These are phyloP conservation scores for Sugiyamaella qingdaonensis DNA, from an alignment of 805 yeast genomes.

Conservation along the genomic window DNA sequence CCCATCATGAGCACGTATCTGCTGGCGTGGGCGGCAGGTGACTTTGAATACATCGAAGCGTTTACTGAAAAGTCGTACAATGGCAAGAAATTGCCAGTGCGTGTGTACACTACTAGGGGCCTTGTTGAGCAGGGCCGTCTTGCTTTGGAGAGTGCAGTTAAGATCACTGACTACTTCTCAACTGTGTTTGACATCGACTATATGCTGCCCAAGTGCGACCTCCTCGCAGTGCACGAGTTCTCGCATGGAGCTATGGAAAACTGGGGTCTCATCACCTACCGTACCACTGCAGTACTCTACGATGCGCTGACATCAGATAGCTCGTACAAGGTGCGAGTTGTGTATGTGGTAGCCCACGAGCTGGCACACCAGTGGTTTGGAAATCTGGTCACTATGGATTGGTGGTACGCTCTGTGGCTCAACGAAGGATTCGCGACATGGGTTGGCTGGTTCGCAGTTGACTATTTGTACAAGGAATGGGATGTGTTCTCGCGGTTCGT, in stretches of 20 bases:
- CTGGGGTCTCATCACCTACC: constrained; percentile 66
- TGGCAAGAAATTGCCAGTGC: constrained; percentile 67
- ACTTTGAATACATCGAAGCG: constrained; percentile 67
- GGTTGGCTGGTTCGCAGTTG: constrained; percentile 85
- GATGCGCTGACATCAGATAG: constrained; percentile 63
- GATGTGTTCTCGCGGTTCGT: constrained; percentile 80
- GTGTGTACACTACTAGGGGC: constrained; percentile 79
- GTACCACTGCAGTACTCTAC: constrained; percentile 68
- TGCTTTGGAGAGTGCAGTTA: constrained; percentile 71
- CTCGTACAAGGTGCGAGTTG: constrained; percentile 65
- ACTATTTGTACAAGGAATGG: constrained; percentile 76
- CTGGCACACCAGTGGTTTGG: constrained; percentile 93
- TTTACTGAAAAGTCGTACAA: constrained; percentile 35
- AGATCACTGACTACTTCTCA: constrained; percentile 70
- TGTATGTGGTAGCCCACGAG: constrained; percentile 85
- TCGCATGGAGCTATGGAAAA: constrained; percentile 90
- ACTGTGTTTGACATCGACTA: constrained; percentile 68
- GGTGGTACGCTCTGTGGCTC: constrained; percentile 89
- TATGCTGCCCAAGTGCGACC: constrained; percentile 76
- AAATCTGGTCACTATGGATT: constrained; percentile 84
- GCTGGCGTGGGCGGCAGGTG: constrained; percentile 80
- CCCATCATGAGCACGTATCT: constrained; percentile 83
- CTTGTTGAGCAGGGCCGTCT: constrained; percentile 64
- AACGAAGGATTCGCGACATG: constrained; percentile 89
- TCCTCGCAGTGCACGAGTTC: constrained; percentile 79